A percentile compares a stretch with the other conserved stretches of the same genome.
phyloP scores from a whole-genome alignment of 768 basidiomycete species.

The Coprinopsis cinerea region DNA sequence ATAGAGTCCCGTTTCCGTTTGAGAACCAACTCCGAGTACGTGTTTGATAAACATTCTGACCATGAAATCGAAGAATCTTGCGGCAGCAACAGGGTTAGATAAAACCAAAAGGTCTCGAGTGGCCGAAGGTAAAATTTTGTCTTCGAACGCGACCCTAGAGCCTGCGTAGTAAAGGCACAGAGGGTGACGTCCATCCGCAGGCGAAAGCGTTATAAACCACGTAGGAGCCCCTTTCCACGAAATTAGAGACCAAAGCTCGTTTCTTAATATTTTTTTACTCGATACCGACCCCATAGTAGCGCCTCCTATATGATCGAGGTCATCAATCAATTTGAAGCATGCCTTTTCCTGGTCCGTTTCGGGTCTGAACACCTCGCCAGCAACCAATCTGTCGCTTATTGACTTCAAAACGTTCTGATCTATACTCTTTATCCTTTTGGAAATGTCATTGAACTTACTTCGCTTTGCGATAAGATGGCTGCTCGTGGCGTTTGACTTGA shows the following conservation, averaged over 20 bases:
- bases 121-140: slow-evolving; percentile 6
- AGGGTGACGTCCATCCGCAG: slow-evolving; percentile 27
- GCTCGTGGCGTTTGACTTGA: slow-evolving; percentile 20
- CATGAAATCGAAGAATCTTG: too few species aligned
- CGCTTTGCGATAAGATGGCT: slow-evolving; percentile 24
- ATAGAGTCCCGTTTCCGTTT: slow-evolving; percentile 1
- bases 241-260: slow-evolving; percentile 16
- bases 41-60: slow-evolving; percentile 20
- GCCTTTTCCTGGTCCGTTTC: slow-evolving; percentile 14
- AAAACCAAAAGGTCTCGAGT: slow-evolving; percentile 7
- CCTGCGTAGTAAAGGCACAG: slow-evolving; percentile 30
- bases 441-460: slow-evolving; percentile 20
- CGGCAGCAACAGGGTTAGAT: background rate
- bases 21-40: slow-evolving; percentile 9
- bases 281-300: slow-evolving; percentile 20
- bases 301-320: slow-evolving; percentile 16
- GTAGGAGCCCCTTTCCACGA: slow-evolving; percentile 21
- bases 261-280: slow-evolving; percentile 20
- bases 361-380: slow-evolving; percentile 4
- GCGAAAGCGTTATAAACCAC: slow-evolving; percentile 34
- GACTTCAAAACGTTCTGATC: slow-evolving; percentile 16
- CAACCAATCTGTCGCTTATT: slow-evolving; percentile 15
- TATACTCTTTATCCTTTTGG: slow-evolving; percentile 16
- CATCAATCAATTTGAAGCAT: slow-evolving; percentile 17
- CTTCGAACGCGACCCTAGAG: slow-evolving; percentile 17